Evolutionary conservation across 2,329 filamentous ascomycete species (phyloP).

Genomic region (Clonostachys byssicola): DNA sequence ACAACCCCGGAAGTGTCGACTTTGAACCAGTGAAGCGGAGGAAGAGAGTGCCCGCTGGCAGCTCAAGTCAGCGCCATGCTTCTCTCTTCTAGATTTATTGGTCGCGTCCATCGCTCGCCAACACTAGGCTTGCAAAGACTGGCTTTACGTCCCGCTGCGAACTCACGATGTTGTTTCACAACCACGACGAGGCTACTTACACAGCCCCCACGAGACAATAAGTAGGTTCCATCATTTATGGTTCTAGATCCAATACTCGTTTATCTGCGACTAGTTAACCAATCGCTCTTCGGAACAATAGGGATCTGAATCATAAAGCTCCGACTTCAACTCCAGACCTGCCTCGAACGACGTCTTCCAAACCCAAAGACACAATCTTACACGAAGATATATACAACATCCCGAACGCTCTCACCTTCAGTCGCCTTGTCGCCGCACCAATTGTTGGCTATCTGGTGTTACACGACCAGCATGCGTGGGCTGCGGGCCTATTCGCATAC

Average conservation of each 20-base stretch:
- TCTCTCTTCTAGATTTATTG: slow-evolving; percentile 1
- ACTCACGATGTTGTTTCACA: slow-evolving; percentile 1
- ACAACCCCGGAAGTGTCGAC: no score
- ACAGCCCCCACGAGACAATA: background rate
- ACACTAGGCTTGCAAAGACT: background rate
- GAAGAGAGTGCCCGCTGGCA: background rate
- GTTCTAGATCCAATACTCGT: no score
- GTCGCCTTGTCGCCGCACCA: slow-evolving; percentile 78
- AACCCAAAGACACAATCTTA: slow-evolving; percentile 5
- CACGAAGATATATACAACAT: slow-evolving; percentile 96
- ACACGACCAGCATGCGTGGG: slow-evolving; percentile 73
- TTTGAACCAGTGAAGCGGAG: no score
- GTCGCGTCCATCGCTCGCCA: background rate
- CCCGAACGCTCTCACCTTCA: slow-evolving; percentile 90
- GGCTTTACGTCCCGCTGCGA: no score
- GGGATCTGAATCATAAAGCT: background rate
- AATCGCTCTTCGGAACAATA: no score
- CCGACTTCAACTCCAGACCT: background rate
- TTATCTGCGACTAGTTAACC: no score
- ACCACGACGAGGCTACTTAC: background rate
- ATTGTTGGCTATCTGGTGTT: slow-evolving; percentile 85
- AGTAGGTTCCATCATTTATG: background rate
- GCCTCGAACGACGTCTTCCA: no score
- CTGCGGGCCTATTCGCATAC: slow-evolving; percentile 84
- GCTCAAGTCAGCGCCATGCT: slow-evolving; percentile 3